Evolutionary conservation across 2,329 filamentous ascomycete genomes (phyloP), one percentile per base, ranked within the genome.

Genomic region (Alternaria alternata): DNA sequence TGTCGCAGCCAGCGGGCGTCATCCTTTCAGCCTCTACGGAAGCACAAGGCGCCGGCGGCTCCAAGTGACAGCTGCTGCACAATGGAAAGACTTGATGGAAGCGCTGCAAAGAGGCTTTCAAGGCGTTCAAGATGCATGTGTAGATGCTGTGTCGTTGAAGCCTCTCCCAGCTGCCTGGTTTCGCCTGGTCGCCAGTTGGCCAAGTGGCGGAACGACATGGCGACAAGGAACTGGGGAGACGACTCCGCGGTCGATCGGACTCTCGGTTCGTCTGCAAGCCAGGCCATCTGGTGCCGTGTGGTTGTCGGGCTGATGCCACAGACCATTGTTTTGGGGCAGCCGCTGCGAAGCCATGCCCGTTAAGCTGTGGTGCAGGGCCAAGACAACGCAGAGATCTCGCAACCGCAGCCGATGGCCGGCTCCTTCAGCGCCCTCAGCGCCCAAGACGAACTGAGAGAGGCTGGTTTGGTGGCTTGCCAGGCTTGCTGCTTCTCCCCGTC

Each of bases 141-240:
- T 20, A 20, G 46, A 61, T 59, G 61, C 51, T 46, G 62, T 64
- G 65, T 68, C 59, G 68, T 66, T 52, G 53, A 62, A 51, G 36
- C 58, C 70, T 65, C 59, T 74, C 67, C 73, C 72, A 68, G 64
- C 66, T 61, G 70, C 71, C 69, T 71, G 72, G 73, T 72, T 70
- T 61, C 54, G 54, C 32, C 32, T 36, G 32, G 32, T 36, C 12
- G 32, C 58, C 62, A 63, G 59, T 51, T 53, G 61, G 63, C 54
- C 62, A 53, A 51, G 36, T 41, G 36, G 32, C 52, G 52, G 57
- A 69, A 59, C 62, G 57, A 61, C 53, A 57, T 51, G 47, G 51
- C 54, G 59, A 64, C 71, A 70, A 66, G 69, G 68, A 66, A 60
- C 69, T 69, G 66, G 70, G 66, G 64, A 62, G 64, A 63, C 63